phyloP scores from a whole-genome alignment of 371 early-diverging fungal species.

The Apophysomyces elegans region DNA sequence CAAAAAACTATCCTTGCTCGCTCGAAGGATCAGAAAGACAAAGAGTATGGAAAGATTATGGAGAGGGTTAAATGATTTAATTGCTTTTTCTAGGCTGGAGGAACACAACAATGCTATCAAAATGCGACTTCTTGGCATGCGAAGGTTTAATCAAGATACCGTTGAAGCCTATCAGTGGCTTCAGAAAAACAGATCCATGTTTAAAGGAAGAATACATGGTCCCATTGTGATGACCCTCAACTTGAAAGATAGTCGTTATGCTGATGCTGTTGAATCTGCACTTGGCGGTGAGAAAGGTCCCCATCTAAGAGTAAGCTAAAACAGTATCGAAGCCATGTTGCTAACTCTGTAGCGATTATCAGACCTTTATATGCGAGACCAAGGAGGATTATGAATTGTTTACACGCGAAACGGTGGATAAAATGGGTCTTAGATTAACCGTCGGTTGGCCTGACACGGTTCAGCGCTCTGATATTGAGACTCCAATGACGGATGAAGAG shows the following conservation, averaged over 20 bases:
- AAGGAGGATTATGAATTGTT: slow-evolving; percentile 78
- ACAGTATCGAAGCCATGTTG: neutral
- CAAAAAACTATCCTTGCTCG: slow-evolving; percentile 9
- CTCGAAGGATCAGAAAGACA: slow-evolving; percentile 27
- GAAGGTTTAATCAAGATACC: slow-evolving; percentile 51
- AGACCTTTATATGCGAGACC: slow-evolving; percentile 81
- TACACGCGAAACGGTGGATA: slow-evolving; percentile 65
- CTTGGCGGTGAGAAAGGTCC: slow-evolving; percentile 37
- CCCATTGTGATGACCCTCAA: slow-evolving; percentile 75
- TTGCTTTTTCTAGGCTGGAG: slow-evolving; percentile 35
- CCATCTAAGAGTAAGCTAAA: slow-evolving; percentile 48
- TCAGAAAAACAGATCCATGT: slow-evolving; percentile 60
- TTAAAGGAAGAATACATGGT: slow-evolving; percentile 73
- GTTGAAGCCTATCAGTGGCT: slow-evolving; percentile 68
- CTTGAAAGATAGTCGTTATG: slow-evolving; percentile 64
- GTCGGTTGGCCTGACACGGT: slow-evolving; percentile 55
- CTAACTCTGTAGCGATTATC: slow-evolving; percentile 2
- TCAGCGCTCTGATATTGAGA: slow-evolving; percentile 34
- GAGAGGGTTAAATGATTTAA: neutral
- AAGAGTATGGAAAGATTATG: slow-evolving; percentile 22
- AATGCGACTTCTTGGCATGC: slow-evolving; percentile 51
- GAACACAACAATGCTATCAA: slow-evolving; percentile 61
- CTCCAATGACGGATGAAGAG: slow-evolving; percentile 49
- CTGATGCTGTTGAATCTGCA: slow-evolving; percentile 67
- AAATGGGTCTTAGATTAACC: slow-evolving; percentile 58